Evolutionary conservation across 495 filamentous ascomycete species (phyloP).

Genomic region (Ramalina intermedia): DNA sequence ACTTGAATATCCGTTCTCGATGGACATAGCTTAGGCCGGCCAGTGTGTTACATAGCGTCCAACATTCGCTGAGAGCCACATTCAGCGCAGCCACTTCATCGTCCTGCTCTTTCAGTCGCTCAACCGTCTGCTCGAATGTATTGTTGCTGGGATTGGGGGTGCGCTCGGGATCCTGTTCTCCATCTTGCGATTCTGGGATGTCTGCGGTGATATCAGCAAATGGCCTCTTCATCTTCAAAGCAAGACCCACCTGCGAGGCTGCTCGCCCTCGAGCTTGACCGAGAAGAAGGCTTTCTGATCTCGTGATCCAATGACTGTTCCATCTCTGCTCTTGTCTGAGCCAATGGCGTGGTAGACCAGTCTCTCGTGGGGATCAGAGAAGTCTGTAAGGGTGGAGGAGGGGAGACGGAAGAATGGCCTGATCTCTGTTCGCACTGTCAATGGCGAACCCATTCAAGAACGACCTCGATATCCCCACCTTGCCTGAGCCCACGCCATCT

Average conservation of each 20-base stretch:
- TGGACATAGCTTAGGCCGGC: constrained; percentile 75
- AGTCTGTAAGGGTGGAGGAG: constrained; percentile 56
- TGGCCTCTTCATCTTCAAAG: neutral
- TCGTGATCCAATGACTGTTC: constrained; percentile 41
- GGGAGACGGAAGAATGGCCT: constrained; percentile 27
- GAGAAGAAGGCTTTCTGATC: constrained; percentile 16
- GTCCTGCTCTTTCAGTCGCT: constrained; percentile 32
- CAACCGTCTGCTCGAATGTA: constrained; percentile 22
- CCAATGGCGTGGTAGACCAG: constrained; percentile 58
- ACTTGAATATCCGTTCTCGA: constrained; percentile 59
- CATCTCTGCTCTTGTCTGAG: constrained; percentile 59
- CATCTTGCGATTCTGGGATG: constrained; percentile 30
- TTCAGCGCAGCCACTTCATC: constrained; percentile 60
- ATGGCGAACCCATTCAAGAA: neutral
- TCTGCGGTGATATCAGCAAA: constrained; percentile 18
- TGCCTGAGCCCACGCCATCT: constrained; percentile 15
- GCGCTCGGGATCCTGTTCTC: constrained; percentile 20
- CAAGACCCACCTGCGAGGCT: constrained; percentile 56
- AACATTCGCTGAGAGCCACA: constrained; percentile 73
- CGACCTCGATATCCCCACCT: constrained; percentile 18
- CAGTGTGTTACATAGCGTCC: constrained; percentile 86
- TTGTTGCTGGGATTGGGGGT: constrained; percentile 22
- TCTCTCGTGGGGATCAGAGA: constrained; percentile 48
- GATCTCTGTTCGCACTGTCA: neutral
- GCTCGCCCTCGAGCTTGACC: constrained; percentile 29